Evolutionary conservation across 1,284 basidiomycete genomes (phyloP).

Genomic region (Sphaerobolus stellatus): DNA sequence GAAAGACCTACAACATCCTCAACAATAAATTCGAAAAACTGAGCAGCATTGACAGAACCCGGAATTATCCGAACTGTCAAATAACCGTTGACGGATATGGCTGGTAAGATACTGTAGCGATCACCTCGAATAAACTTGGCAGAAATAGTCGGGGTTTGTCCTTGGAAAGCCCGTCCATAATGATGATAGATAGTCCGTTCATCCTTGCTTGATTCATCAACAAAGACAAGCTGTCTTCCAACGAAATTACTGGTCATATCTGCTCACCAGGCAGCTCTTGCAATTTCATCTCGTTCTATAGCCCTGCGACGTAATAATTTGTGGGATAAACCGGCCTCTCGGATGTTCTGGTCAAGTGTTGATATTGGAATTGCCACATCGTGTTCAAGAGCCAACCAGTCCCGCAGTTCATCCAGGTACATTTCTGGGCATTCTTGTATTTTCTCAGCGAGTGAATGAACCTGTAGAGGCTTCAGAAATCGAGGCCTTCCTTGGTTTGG

Average conservation of each 20-base stretch:
- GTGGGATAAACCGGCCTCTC: constrained; percentile 19
- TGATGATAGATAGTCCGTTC: constrained; percentile 24
- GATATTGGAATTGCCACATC: constrained; percentile 22
- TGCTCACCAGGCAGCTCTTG: constrained; percentile 22
- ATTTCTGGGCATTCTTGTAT: neutral
- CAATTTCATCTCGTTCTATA: constrained; percentile 17
- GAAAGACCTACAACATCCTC: no score
- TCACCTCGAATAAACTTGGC: no score
- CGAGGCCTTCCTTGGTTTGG: neutral
- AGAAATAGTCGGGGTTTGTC: no score
- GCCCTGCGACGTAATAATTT: constrained; percentile 21
- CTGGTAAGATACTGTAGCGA: no score
- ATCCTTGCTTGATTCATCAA: constrained; percentile 35
- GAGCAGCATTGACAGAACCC: no score
- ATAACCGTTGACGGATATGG: no score
- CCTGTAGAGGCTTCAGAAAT: neutral
- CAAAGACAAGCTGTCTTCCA: constrained; percentile 25
- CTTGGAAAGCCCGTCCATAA: constrained; percentile 23
- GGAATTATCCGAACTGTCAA: no score
- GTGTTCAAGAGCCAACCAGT: no score
- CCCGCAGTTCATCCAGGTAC: neutral
- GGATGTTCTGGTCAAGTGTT: constrained; percentile 25
- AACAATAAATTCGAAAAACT: no score
- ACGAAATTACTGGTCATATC: constrained; percentile 19
- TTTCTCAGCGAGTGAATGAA: neutral